Conservation (phyloP, 805 yeast species). For the Candida railenensis region DNA sequence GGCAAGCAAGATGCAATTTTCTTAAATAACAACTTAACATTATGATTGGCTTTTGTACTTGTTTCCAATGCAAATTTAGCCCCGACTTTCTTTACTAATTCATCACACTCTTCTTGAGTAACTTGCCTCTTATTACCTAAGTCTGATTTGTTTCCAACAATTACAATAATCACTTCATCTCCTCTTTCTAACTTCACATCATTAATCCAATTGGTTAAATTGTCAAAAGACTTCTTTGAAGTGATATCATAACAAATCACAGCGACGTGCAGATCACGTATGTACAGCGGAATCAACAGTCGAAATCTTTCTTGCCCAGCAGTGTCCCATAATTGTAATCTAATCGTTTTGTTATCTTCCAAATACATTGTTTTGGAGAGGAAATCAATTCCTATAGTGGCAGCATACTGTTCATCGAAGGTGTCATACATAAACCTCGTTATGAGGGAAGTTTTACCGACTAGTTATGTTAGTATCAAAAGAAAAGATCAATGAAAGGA, state of each 20-base stretch:
- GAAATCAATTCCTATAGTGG: conserved; percentile 96
- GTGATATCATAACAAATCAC: conserved; percentile 95
- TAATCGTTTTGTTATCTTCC: conserved; percentile 86
- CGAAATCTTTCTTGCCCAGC: conserved; percentile 97
- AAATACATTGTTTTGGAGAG: conserved; percentile 92
- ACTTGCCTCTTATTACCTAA: conserved; percentile 79
- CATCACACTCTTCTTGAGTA: conserved; percentile 79
- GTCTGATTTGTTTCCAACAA: conserved; percentile 92
- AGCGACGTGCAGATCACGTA: conserved; percentile 96
- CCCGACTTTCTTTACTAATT: conserved; percentile 65
- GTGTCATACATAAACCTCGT: conserved; percentile 99
- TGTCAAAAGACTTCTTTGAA: conserved; percentile 77
- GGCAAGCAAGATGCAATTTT: conserved; percentile 90
- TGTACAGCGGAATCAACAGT: conserved; percentile 91
- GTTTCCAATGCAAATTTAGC: conserved; percentile 88
- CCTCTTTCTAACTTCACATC: conserved; percentile 95
- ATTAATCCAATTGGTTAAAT: conserved; percentile 87
- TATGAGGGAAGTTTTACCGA: conserved; percentile 92
- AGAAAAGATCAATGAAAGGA: background rate
- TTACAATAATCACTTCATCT: conserved; percentile 78
- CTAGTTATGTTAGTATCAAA: conserved; percentile 29
- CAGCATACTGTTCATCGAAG: conserved; percentile 93
- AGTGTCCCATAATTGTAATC: conserved; percentile 96
- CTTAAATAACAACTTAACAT: conserved; percentile 85
- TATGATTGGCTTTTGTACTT: conserved; percentile 91